Base-by-base conservation (phyloP, 768 basidiomycete species). In the Neoboletus subvelutipes region DNA sequence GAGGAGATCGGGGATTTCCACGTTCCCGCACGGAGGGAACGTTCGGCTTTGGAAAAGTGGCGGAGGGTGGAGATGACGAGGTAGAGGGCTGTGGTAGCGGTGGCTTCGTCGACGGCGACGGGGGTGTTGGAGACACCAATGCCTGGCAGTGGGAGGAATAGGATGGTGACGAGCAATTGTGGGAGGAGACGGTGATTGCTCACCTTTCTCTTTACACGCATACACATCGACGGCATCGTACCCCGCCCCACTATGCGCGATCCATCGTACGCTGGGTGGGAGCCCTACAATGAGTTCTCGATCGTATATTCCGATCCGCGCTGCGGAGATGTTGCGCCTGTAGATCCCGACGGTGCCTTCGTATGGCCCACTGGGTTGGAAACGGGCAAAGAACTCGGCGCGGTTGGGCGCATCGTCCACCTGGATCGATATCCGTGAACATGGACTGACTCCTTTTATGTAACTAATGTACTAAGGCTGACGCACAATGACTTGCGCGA, bases 81-180 rank as follows among this genome's bases (percentile, higher is more conserved):
- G 69, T 88, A 94, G 33, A 94, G 75, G 0, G 88, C 93, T 0
- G 91, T 92, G 1, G 92, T 94, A 1, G 94, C 94, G 1, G 93
- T 94, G 12, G 88, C 92, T 60, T 94, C 91, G 72, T 94, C 87
- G 50, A 96, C 93, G 4, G 91, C 91, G 17, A 87, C 85, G 1
- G 94, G 93, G 1, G 93, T 94, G 69, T 95, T 94, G 9, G 94
- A 93, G 24, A 95, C 83, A 31, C 72, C 77, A 61, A 94, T 91
- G 22, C 62, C 71, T 71, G 13, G 13, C n/a, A n/a, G n/a, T n/a
- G 13, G 13, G 15, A 5, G 6, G n/a, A 11, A 18, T 18, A 18
- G 15, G 7, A 11, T 41, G 9, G 2, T 28, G 22, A 12, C 5
- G 20, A 22, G 20, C 13, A 12, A 12, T 12, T 15, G 18, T n/a